Conservation (phyloP, 2,329 filamentous ascomycete genomes). For the Penicillium sp. region DNA sequence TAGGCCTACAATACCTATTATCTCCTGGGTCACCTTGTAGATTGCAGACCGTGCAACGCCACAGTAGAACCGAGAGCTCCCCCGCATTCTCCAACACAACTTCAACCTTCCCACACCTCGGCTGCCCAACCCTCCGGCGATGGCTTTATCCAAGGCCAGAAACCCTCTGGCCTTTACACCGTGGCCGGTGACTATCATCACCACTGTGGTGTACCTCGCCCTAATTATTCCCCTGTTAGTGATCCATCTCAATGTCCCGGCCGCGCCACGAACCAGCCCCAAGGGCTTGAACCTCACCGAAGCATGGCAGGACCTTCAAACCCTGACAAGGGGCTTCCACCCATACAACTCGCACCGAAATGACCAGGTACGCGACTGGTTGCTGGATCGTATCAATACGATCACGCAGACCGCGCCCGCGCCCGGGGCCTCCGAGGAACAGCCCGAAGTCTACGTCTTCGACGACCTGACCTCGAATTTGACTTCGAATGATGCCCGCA, state of each 20-base stretch:
- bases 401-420: slow-evolving; percentile 61
- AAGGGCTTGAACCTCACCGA: slow-evolving; percentile 73
- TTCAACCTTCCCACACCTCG: slow-evolving; percentile 11
- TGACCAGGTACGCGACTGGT: slow-evolving; percentile 71
- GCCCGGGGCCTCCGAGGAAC: slow-evolving; percentile 20
- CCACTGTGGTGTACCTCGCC: slow-evolving; percentile 69
- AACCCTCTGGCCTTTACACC: slow-evolving; percentile 69
- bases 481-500: slow-evolving; percentile 56
- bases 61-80: slow-evolving; percentile 12
- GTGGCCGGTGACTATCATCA: slow-evolving; percentile 75
- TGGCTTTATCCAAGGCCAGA: slow-evolving; percentile 35
- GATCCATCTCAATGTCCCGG: slow-evolving; percentile 71
- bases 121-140: slow-evolving; percentile 16
- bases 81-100: slow-evolving; percentile 24
- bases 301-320: slow-evolving; percentile 78
- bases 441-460: slow-evolving; percentile 57
- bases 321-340: slow-evolving; percentile 70
- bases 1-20: no score
- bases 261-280: slow-evolving; percentile 55
- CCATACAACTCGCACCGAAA: slow-evolving; percentile 85
- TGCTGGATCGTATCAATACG: slow-evolving; percentile 64
- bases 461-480: slow-evolving; percentile 76
- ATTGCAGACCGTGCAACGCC: neutral
- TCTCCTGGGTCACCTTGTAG: neutral
- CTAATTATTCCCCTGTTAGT: slow-evolving; percentile 67